A percentile compares a stretch with the other conserved stretches of the same genome.
Evolutionary conservation across 2,329 filamentous ascomycete genomes (phyloP).

Genomic region (Chrysoporthe puriensis): DNA sequence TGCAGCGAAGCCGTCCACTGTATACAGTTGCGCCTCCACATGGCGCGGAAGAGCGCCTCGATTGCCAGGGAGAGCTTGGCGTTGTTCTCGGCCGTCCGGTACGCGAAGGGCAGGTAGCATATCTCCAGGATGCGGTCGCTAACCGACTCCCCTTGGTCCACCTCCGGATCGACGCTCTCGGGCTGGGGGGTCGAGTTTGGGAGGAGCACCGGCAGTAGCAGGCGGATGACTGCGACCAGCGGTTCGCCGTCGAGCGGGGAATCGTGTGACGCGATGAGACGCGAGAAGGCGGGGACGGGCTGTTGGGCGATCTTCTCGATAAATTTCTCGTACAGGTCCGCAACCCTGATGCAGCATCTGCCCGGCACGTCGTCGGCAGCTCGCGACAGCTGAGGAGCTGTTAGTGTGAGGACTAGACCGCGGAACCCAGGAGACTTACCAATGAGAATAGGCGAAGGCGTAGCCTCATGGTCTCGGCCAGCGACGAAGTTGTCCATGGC

Average conservation of each 20-base stretch:
- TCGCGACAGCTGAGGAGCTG: constrained; percentile 45
- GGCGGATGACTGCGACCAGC: constrained; percentile 50
- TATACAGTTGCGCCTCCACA: constrained; percentile 44
- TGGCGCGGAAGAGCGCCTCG: constrained; percentile 64
- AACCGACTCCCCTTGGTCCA: constrained; percentile 44
- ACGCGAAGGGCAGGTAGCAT: constrained; percentile 69
- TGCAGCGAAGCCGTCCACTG: constrained; percentile 43
- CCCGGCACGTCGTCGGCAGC: constrained; percentile 50
- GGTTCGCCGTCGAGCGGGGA: constrained; percentile 43
- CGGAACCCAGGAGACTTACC: constrained; percentile 38
- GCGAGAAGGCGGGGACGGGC: constrained; percentile 59
- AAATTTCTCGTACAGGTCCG: constrained; percentile 63
- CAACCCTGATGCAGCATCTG: constrained; percentile 43
- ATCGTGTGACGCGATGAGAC: constrained; percentile 52
- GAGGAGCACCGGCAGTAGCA: constrained; percentile 49
- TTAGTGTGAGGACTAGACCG: constrained; percentile 28
- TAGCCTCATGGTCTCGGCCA: constrained; percentile 60
- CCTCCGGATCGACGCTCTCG: constrained; percentile 41
- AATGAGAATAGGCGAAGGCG: constrained; percentile 67
- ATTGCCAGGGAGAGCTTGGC: constrained; percentile 72
- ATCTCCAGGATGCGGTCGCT: constrained; percentile 52
- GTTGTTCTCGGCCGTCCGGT: constrained; percentile 69
- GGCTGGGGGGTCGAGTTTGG: constrained; percentile 49
- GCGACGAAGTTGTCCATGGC: constrained; percentile 37
- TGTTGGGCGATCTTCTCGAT: constrained; percentile 61